These are phyloP conservation scores for Sporisorium scitamineum DNA, from an alignment of 1,284 basidiomycete genomes.

Conservation along the genomic window DNA sequence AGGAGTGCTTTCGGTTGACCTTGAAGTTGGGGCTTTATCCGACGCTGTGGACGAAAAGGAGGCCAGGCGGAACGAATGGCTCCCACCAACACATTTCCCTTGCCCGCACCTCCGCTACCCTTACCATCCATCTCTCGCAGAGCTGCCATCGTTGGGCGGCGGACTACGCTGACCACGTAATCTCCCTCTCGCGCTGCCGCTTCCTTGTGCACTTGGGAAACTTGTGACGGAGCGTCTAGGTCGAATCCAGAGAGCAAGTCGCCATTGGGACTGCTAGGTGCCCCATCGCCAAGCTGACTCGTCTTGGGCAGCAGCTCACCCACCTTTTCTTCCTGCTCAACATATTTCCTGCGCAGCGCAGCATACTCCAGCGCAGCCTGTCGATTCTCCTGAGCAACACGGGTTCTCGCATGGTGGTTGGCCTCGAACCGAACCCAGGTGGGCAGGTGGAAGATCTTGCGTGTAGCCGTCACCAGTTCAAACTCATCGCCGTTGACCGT, in stretches of 20 bases:
- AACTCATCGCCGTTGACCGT: slow-evolving; percentile 5
- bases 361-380: slow-evolving; percentile 10
- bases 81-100: slow-evolving; percentile 4
- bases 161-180: slow-evolving; percentile 11
- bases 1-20: neutral
- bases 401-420: slow-evolving; percentile 18
- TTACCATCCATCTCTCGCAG: slow-evolving; percentile 8
- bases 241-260: slow-evolving; percentile 36
- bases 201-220: neutral
- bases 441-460: slow-evolving; percentile 28
- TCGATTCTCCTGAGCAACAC: slow-evolving; percentile 12
- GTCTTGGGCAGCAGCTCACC: slow-evolving; percentile 15
- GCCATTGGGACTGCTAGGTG: slow-evolving; percentile 41
- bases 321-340: no score
- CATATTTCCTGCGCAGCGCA: neutral
- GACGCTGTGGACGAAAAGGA: slow-evolving; percentile 10
- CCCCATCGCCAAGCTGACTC: slow-evolving; percentile 16
- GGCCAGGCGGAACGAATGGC: slow-evolving; percentile 17
- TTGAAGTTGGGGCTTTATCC: slow-evolving; percentile 18
- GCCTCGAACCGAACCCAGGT: slow-evolving; percentile 35
- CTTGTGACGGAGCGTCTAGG: neutral
- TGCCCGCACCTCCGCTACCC: neutral
- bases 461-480: slow-evolving; percentile 13
- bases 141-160: slow-evolving; percentile 17
- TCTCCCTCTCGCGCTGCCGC: slow-evolving; percentile 2